Evolutionary conservation across 140 eudicot genomes (phyloP).

Genomic region (Ambrosia hybrid): DNA sequence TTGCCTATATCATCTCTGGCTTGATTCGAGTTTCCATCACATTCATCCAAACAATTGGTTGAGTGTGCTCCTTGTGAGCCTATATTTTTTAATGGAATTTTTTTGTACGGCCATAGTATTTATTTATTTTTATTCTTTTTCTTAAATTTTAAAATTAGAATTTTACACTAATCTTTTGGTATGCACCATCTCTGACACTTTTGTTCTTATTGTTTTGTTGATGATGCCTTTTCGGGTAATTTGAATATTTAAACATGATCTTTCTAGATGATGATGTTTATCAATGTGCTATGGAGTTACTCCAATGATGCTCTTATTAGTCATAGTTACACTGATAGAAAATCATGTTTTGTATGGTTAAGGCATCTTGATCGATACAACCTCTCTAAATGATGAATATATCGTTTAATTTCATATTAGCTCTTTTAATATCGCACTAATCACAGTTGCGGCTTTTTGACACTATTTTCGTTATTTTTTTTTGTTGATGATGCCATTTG

Average conservation of each 20-base stretch:
- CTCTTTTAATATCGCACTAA: neutral
- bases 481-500: neutral
- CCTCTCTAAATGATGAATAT: no score
- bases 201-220: conserved; percentile 4
- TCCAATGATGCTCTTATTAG: conserved; percentile 35
- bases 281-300: conserved; percentile 33
- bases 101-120: neutral
- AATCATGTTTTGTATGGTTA: conserved; percentile 21
- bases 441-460: neutral
- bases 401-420: no score
- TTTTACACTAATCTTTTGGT: neutral
- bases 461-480: neutral
- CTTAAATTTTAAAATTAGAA: neutral
- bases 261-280: conserved; percentile 61
- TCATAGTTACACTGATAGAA: conserved; percentile 94
- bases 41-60: conserved; percentile 4
- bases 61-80: conserved; percentile 19
- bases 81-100: neutral
- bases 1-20: conserved; percentile 38
- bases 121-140: no score
- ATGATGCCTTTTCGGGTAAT: neutral
- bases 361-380: neutral
- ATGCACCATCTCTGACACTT: neutral
- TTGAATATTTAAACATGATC: conserved; percentile 15
- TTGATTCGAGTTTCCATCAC: neutral